Conservation (phyloP, 805 yeast genomes). For the Yarrowia deformans region DNA sequence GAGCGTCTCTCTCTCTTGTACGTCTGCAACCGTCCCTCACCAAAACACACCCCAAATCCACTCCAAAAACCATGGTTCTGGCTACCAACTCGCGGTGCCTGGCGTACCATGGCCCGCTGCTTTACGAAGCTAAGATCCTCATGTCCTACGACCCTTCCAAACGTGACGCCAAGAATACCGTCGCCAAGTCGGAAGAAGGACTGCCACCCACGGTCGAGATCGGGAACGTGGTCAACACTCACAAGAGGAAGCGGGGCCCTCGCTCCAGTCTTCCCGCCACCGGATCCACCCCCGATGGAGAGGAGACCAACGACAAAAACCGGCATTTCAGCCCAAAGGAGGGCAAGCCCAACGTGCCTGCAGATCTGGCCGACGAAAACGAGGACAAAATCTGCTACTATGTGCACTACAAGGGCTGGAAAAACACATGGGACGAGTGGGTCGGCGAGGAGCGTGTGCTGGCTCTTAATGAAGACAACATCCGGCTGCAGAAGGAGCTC, state of each 20-base stretch:
- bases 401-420: constrained; percentile 96
- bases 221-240: constrained; percentile 40
- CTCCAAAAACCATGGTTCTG: constrained; percentile 37
- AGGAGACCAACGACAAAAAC: constrained; percentile 41
- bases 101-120: constrained; percentile 89
- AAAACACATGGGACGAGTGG: constrained; percentile 97
- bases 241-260: constrained; percentile 33
- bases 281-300: constrained; percentile 42
- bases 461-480: constrained; percentile 71
- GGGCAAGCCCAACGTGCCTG: constrained; percentile 42
- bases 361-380: constrained; percentile 52
- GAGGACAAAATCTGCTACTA: constrained; percentile 58
- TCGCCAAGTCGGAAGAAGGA: constrained; percentile 35
- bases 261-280: constrained; percentile 1
- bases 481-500: constrained; percentile 66
- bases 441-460: constrained; percentile 72
- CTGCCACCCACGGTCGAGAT: constrained; percentile 39
- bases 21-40: neutral
- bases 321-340: constrained; percentile 37
- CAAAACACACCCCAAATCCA: too few relatives aligned
- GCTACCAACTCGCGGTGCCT: constrained; percentile 56
- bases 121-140: constrained; percentile 85
- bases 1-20: neutral
- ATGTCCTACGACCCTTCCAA: constrained; percentile 64
- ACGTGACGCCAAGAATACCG: constrained; percentile 34